phyloP scores from a whole-genome alignment of 805 yeast species.

The Yarrowia keelungensis region DNA sequence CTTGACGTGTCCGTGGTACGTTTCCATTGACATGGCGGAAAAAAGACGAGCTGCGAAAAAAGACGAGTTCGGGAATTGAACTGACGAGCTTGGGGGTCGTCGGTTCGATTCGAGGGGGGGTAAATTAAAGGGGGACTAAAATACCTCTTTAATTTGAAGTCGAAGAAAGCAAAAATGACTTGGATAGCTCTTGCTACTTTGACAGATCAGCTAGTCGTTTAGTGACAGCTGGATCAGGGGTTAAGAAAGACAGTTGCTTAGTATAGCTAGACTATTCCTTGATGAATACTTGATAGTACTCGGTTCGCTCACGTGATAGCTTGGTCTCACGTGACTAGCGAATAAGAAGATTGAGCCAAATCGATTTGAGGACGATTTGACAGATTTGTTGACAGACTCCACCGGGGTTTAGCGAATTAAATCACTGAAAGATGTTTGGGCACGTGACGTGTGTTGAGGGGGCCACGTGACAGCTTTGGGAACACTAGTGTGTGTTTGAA shows the following conservation, averaged over 20 bases:
- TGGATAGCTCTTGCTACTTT: too few relatives aligned
- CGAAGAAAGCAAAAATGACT: too few relatives aligned
- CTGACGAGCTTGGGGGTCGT: background rate
- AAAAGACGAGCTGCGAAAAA: background rate
- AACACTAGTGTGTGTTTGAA: background rate
- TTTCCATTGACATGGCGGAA: conserved; percentile 54
- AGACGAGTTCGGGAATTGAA: background rate
- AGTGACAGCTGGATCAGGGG: too few relatives aligned
- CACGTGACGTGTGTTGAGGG: background rate
- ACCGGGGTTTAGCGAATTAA: conserved; percentile 34
- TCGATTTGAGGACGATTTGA: conserved; percentile 10
- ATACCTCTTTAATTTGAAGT: too few relatives aligned
- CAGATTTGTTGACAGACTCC: conserved; percentile 34
- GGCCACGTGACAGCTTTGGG: conserved; percentile 3
- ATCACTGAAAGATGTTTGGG: conserved; percentile 5
- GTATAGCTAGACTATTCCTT: too few relatives aligned
- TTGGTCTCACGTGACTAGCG: conserved; percentile 9
- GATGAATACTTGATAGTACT: too few relatives aligned
- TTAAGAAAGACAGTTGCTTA: too few relatives aligned
- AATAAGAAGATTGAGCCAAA: background rate
- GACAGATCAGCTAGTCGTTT: too few relatives aligned
- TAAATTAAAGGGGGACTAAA: too few relatives aligned
- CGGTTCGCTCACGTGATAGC: background rate
- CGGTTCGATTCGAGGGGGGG: too few relatives aligned
- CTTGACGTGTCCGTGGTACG: conserved; percentile 66